Evolutionary conservation across 108 stramenopile genomes (phyloP), one percentile per base, ranked within the genome.

Genomic region (Conticribra guillardii): DNA sequence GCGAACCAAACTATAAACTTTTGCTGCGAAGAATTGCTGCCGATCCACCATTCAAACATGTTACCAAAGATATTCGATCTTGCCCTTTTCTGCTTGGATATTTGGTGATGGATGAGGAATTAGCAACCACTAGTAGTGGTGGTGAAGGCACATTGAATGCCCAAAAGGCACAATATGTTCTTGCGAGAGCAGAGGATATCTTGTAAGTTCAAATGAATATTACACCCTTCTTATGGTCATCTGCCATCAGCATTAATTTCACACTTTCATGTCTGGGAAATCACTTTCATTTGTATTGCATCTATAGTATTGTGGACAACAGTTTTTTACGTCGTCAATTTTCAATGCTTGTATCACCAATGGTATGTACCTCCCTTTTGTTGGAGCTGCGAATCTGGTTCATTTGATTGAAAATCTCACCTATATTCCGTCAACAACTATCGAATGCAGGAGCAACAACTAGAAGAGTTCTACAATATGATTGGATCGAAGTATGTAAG

Each of bases 261-360:
- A n/a, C n/a, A n/a, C n/a, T n/a, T n/a, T n/a, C n/a, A n/a, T n/a
- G n/a, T n/a, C n/a, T n/a, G n/a, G n/a, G n/a, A n/a, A n/a, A n/a
- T n/a, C n/a, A n/a, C n/a, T n/a, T n/a, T n/a, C n/a, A n/a, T n/a
- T n/a, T n/a, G n/a, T n/a, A n/a, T n/a, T n/a, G n/a, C n/a, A n/a
- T n/a, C n/a, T n/a, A n/a, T n/a, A n/a, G n/a, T 49, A 84, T 93
- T 26, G 85, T 93, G 21, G 91, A 93, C 70, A 93, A 93, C 63
- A 79, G 85, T 0, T 88, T 93, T 60, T 82, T 93, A 28, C 83
- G 87, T 27, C 59, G 79, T 9, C 74, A 75, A 71, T 80, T 80
- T 44, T 57, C 74, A 9, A 85, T 89, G 48, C 62, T 87, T 17
- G 64, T 80, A 21, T 85, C 86, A 0, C 91, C 91, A 3, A 80